Base-by-base conservation (phyloP, 768 basidiomycete species). In the Asterophora lycoperdoides region DNA sequence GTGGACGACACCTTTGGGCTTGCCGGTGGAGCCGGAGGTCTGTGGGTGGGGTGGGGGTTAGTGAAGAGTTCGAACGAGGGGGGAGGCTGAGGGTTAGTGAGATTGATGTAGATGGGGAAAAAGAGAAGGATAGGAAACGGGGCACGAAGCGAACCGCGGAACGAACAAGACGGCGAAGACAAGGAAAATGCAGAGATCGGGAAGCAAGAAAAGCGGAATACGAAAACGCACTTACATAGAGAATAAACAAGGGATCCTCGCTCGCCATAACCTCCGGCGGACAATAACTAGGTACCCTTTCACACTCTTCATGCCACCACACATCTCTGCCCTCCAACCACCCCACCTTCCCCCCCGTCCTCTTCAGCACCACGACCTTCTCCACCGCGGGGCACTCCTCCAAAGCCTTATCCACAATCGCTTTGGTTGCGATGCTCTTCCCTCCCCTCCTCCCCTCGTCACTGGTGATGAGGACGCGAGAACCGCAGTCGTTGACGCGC, bases 211-310 rank as follows among this genome's bases (percentile, higher is more conserved):
- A 36, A n/a, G 38, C 9, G 23, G 23, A 28, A 20, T 5, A 77
- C 90, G 72, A n/a, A n/a, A n/a, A n/a, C n/a, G n/a, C n/a, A n/a
- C n/a, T n/a, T 61, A 93, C 94, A 68, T 98, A 99, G 52, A 99
- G 93, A 62, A 99, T 97, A 70, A 99, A 99, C 18, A 99, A 76
- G 1, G 95, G 95, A 62, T 98, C 96, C 65, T 99, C 95, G n/a
- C 89, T 68, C 28, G 79, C 64, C 87, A 99, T 92, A 54, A 87
- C 64, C 69, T 91, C 90, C 13, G 84, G 84, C 1, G 94, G 83
- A 73, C 92, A 95, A 72, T 90, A 95, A 49, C 77, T 79, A 14
- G 89, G 82, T 13, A 96, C 93, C 65, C 84, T 89, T 17, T 75
- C 79, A 20, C 77, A 76, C 70, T 93, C 92, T 68, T 97, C 93